Percentiles rank a stretch among this genome's conserved stretches.
phyloP scores from a whole-genome alignment of 2,329 filamentous ascomycete species.

The Blumeria graminis region DNA sequence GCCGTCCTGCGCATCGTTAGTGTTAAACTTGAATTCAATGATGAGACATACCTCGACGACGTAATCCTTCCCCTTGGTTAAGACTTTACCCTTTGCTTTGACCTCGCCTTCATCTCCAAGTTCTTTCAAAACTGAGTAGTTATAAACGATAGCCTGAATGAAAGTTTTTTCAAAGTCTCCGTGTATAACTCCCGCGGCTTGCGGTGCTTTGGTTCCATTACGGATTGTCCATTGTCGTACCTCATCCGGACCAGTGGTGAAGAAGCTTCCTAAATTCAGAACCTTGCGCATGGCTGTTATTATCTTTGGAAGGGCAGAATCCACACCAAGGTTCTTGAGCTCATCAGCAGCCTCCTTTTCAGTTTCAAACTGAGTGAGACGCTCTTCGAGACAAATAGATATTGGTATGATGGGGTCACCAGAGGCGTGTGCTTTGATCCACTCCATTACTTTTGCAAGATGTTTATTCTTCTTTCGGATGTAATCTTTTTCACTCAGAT shows the following conservation, averaged over 20 bases:
- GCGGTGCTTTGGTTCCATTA: conserved; percentile 87
- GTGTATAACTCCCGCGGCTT: conserved; percentile 94
- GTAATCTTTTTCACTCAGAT: conserved; percentile 91
- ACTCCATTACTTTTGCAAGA: conserved; percentile 75
- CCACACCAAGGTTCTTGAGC: conserved; percentile 22
- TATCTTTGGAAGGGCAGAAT: conserved; percentile 78
- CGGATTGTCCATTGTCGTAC: conserved; percentile 97
- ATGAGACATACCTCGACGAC: conserved; percentile 31
- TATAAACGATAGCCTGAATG: conserved; percentile 89
- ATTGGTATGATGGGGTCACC: conserved; percentile 85
- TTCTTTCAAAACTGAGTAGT: conserved; percentile 61
- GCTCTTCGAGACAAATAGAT: conserved; percentile 81
- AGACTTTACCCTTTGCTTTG: conserved; percentile 83
- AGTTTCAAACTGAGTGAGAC: conserved; percentile 45
- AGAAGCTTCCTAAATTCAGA: conserved; percentile 81
- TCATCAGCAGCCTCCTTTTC: conserved; percentile 1
- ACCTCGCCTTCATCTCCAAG: conserved; percentile 70
- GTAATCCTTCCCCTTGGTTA: conserved; percentile 98
- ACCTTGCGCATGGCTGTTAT: conserved; percentile 82
- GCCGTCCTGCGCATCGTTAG: conserved; percentile 27
- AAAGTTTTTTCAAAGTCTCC: conserved; percentile 99
- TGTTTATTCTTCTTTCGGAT: conserved; percentile 99
- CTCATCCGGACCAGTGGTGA: conserved; percentile 88
- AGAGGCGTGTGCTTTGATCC: conserved; percentile 75
- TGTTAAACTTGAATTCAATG: not conserved